Evolutionary conservation across 257 asterid species (phyloP).

Genomic region (Thymus mandschuricus): DNA sequence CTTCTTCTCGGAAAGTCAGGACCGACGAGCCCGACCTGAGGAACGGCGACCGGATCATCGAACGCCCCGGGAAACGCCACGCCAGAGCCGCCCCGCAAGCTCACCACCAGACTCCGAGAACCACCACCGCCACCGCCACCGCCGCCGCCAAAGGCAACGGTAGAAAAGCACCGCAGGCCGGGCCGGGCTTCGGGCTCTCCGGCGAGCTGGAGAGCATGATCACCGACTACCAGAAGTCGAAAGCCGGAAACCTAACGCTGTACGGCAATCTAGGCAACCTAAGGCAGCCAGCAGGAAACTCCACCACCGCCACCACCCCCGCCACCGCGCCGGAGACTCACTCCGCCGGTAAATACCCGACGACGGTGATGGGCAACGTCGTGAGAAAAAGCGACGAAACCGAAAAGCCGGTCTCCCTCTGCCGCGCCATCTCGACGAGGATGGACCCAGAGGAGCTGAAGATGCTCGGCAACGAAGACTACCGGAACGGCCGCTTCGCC

Average conservation of each 20-base stretch:
- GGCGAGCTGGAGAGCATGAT: conserved; percentile 85
- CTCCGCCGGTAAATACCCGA: conserved; percentile 36
- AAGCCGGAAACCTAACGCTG: conserved; percentile 44
- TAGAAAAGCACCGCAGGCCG: conserved; percentile 40
- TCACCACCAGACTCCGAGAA: conserved; percentile 6
- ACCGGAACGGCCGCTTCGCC: conserved; percentile 88
- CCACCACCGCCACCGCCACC: not conserved
- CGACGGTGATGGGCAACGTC: conserved; percentile 58
- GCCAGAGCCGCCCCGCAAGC: conserved; percentile 40
- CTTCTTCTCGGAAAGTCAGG: conserved; percentile 35
- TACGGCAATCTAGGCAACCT: conserved; percentile 68
- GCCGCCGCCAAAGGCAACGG: not conserved
- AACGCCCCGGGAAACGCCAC: conserved; percentile 54
- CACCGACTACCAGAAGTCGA: conserved; percentile 56
- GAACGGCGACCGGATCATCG: conserved; percentile 43
- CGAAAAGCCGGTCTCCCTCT: conserved; percentile 55
- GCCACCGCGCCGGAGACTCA: not conserved
- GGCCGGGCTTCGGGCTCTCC: conserved; percentile 46
- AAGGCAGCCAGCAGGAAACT: conserved; percentile 40
- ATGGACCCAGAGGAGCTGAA: conserved; percentile 95
- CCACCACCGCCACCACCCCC: not conserved
- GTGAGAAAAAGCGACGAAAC: conserved; percentile 51
- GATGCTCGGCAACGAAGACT: conserved; percentile 94
- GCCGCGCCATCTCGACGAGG: conserved; percentile 82
- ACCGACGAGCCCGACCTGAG: not conserved